Percentiles rank a stretch among this genome's conserved stretches.
phyloP scores from a whole-genome alignment of 495 filamentous ascomycete genomes.

The Aspergillus baeticus region DNA sequence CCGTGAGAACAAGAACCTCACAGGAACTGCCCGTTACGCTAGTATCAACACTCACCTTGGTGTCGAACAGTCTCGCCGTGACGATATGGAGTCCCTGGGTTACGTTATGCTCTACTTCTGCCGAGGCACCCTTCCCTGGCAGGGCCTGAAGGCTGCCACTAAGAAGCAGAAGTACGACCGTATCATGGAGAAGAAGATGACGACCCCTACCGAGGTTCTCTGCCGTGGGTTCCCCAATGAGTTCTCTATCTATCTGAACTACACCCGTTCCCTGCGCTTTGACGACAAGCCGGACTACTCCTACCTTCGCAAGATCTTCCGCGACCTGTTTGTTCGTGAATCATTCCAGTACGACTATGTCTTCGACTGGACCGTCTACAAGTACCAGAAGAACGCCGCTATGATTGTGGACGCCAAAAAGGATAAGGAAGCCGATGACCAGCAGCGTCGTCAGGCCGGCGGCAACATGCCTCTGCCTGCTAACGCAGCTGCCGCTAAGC shows the following conservation, averaged over 20 bases:
- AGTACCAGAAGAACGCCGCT: slow-evolving; percentile 99
- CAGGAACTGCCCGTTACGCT: slow-evolving; percentile 97
- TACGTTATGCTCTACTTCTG: slow-evolving; percentile 99
- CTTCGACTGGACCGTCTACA: slow-evolving; percentile 99
- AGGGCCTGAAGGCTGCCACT: slow-evolving; percentile 98
- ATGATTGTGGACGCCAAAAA: slow-evolving; percentile 80
- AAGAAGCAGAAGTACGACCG: slow-evolving; percentile 99
- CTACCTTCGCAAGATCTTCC: slow-evolving; percentile 99
- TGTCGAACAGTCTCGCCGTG: slow-evolving; percentile 98
- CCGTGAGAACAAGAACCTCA: slow-evolving; percentile 99
- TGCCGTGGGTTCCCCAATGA: slow-evolving; percentile 99
- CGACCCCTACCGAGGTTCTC: slow-evolving; percentile 96
- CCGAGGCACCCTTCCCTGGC: slow-evolving; percentile 98
- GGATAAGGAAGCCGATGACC: slow-evolving; percentile 74
- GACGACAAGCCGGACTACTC: slow-evolving; percentile 99
- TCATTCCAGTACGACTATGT: slow-evolving; percentile 99
- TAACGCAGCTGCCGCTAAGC: slow-evolving; percentile 62
- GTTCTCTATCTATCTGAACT: slow-evolving; percentile 99
- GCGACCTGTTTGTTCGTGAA: slow-evolving; percentile 97
- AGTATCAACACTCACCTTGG: slow-evolving; percentile 99
- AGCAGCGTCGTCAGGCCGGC: slow-evolving; percentile 59
- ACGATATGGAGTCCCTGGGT: slow-evolving; percentile 99
- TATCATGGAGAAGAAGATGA: slow-evolving; percentile 99
- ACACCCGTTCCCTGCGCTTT: slow-evolving; percentile 97
- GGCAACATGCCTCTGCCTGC: slow-evolving; percentile 60